Evolutionary conservation across 257 asterid genomes (phyloP).

Genomic region (Salvia rosmarinus): DNA sequence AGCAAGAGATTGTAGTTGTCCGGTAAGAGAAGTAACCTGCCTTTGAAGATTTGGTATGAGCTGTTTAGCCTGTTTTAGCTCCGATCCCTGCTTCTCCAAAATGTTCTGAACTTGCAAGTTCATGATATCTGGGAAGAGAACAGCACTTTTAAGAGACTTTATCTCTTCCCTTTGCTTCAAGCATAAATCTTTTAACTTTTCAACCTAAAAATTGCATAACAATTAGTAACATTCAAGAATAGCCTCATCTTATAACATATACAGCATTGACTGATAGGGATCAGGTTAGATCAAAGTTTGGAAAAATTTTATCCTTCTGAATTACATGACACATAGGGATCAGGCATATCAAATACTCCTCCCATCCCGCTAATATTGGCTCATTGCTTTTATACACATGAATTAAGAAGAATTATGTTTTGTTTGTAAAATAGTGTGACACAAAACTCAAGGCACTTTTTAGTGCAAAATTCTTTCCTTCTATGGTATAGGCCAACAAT

Average conservation of each 20-base stretch:
- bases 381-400: no score
- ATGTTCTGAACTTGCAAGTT: slow-evolving; percentile 65
- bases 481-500: no score
- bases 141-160: slow-evolving; percentile 69
- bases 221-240: slow-evolving; percentile 3
- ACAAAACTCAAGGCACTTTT: no score
- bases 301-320: no score
- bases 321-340: not conserved
- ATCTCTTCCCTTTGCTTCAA: slow-evolving; percentile 97
- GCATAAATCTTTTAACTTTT: slow-evolving; percentile 91
- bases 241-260: not conserved
- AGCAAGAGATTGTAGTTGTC: slow-evolving; percentile 80
- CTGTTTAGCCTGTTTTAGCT: slow-evolving; percentile 82
- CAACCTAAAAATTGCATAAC: slow-evolving; percentile 59
- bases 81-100: slow-evolving; percentile 74
- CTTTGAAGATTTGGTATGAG: slow-evolving; percentile 85
- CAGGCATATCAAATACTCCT: not conserved
- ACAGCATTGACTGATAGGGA: not conserved
- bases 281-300: no score
- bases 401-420: no score
- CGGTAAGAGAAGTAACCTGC: slow-evolving; percentile 94
- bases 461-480: no score
- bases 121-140: slow-evolving; percentile 80
- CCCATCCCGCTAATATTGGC: no score
- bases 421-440: no score